phyloP scores from a whole-genome alignment of 2,329 filamentous ascomycete genomes.

The Purpureocillium lavendulum region DNA sequence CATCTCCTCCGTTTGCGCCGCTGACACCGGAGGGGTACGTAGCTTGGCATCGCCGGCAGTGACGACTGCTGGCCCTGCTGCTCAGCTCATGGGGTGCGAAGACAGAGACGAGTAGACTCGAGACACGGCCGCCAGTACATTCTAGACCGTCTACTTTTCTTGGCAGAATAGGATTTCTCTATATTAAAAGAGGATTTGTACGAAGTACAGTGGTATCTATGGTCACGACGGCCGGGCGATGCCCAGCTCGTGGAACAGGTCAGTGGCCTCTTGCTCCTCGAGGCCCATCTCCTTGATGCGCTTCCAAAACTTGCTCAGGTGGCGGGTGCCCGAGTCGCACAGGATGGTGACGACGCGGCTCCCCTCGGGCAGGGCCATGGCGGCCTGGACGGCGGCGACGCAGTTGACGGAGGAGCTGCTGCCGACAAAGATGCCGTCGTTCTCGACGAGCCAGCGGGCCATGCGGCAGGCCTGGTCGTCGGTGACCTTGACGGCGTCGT shows the following conservation, averaged over 20 bases:
- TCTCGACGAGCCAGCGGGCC: conserved; percentile 94
- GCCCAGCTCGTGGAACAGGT: conserved; percentile 43
- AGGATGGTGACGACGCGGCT: conserved; percentile 74
- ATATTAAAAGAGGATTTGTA: no score
- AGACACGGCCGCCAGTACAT: no score
- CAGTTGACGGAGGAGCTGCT: conserved; percentile 97
- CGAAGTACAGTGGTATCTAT: no score
- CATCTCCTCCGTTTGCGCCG: no score
- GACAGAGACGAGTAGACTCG: no score
- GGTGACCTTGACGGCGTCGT: conserved; percentile 81
- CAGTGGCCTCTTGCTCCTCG: conserved; percentile 43
- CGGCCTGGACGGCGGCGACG: conserved; percentile 65
- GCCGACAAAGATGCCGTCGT: conserved; percentile 89
- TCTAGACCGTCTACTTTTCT: not conserved
- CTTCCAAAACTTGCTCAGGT: conserved; percentile 81
- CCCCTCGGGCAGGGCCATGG: conserved; percentile 50
- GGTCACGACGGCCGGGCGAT: conserved; percentile 16
- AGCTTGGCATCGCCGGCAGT: no score
- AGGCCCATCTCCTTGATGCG: conserved; percentile 60
- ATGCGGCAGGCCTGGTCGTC: conserved; percentile 86
- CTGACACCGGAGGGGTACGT: no score
- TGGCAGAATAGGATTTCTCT: not conserved
- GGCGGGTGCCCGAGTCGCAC: conserved; percentile 74
- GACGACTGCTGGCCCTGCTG: no score
- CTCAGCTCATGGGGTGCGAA: no score